Evolutionary conservation across 768 basidiomycete genomes (phyloP), one percentile per base, ranked within the genome.

Genomic region (Mycena rebaudengoi): DNA sequence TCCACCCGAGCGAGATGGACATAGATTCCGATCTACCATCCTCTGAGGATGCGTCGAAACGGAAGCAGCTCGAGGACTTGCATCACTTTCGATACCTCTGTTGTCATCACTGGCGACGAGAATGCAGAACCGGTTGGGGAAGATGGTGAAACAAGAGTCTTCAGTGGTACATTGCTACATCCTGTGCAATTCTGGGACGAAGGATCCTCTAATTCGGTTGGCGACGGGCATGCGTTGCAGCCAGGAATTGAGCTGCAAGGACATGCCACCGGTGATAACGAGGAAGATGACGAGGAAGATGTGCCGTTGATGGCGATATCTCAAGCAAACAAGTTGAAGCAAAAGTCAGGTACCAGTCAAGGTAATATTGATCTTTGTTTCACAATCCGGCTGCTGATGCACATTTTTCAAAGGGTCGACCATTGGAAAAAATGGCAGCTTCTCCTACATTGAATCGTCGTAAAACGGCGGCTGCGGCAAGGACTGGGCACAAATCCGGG

Each of bases 141-240:
- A 44, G 68, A 73, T 18, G 76, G 73, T 30, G 78, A 78, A 28
- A 79, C 79, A 39, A 70, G 65, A 46, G 74, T 77, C 13, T 80
- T 79, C 56, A 75, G 75, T 28, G 72, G 73, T 29, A 71, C 79
- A 7, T 69, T 79, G 25, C 70, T 85, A 58, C 77, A 78, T 11
- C 81, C 83, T 26, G 82, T 82, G 5, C 78, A 79, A 32, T 79
- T 79, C 64, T 84, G 83, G 83, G 77, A 78, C 28, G 75, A 75
- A n/a, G n/a, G n/a, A 32, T 75, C 79, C 13, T 73, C 78, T 0
- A 77, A 75, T 45, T 63, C 57, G 11, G 64, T 69, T 25, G 69
- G 67, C 8, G 62, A 68, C 49, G 68, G 68, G 5, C 61, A 70
- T 28, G 54, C 66, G 45, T 64, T 83, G 26, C 78, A 80, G 54